phyloP scores from a whole-genome alignment of 176 grass and related monocot species.

The Bolboschoenus planiculmis region DNA sequence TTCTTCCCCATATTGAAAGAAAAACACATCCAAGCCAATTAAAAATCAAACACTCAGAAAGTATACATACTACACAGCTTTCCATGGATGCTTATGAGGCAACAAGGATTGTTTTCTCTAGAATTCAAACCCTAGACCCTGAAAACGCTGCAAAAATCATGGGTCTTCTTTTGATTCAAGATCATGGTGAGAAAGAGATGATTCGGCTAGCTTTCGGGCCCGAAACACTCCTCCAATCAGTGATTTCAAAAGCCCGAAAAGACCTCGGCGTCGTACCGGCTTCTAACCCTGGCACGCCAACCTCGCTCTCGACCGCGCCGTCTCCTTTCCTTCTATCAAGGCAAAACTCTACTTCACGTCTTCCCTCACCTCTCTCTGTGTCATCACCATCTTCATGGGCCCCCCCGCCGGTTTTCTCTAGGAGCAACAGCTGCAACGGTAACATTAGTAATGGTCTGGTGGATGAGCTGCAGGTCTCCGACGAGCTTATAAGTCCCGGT shows the following conservation, averaged over 20 bases:
- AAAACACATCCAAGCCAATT: neutral
- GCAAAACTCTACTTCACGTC: slow-evolving; percentile 42
- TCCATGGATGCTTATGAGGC: slow-evolving; percentile 97
- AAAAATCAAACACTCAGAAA: slow-evolving; percentile 5
- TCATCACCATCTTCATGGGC: slow-evolving; percentile 63
- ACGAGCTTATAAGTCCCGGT: slow-evolving; percentile 47
- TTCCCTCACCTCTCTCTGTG: slow-evolving; percentile 46
- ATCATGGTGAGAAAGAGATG: slow-evolving; percentile 97
- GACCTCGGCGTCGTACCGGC: slow-evolving; percentile 45
- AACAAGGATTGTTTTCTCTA: slow-evolving; percentile 90
- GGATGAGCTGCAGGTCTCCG: slow-evolving; percentile 34
- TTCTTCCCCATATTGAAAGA: neutral
- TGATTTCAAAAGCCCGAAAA: slow-evolving; percentile 61
- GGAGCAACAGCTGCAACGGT: slow-evolving; percentile 33
- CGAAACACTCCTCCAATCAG: slow-evolving; percentile 59
- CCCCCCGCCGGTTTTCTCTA: slow-evolving; percentile 48
- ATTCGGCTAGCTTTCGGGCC: slow-evolving; percentile 91
- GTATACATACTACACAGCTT: neutral
- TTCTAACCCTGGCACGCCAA: slow-evolving; percentile 37
- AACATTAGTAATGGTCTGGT: slow-evolving; percentile 32
- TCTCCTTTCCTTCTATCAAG: slow-evolving; percentile 43
- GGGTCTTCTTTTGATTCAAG: slow-evolving; percentile 80
- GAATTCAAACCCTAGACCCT: slow-evolving; percentile 85
- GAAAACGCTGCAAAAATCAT: slow-evolving; percentile 94
- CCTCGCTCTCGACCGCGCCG: slow-evolving; percentile 5